Base-by-base conservation (phyloP, 176 grass and related monocot species). In the Rhynchospora breviuscula region DNA sequence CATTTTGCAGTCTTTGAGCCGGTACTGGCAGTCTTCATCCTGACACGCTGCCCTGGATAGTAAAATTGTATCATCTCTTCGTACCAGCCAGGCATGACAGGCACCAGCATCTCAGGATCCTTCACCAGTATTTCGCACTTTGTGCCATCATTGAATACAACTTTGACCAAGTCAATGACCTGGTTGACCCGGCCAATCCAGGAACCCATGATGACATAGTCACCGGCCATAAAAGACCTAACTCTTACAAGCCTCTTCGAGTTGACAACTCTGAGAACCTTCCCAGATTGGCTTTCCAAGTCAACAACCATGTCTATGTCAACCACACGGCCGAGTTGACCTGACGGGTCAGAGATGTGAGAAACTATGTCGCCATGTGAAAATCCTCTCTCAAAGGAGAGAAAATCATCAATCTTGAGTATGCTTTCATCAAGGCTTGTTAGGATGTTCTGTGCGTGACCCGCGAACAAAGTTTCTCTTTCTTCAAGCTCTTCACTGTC, bases 401-500 rank as follows among this genome's bases (percentile, higher is more conserved):
- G 87, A 84, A 95, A 95, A 82, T 93, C 86, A 83, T 99, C 93
- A 31, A 99, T 93, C 82, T 95, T 99, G 46, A 45, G 84, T 26
- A 99, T 95, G 85, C 91, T 95, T 82, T 93, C 92, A 17, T 95
- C 96, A 62, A 99, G 88, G 53, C 86, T 90, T 63, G 93, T 91
- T 66, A 99, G 82, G 63, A 98, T 95, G 64, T 69, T 88, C 60
- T 93, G 86, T 12, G 91, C 89, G 84, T 88, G 93, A 40, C 87
- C 84, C 0, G 85, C 79, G 78, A 92, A 97, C 4, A 83, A 63
- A 52, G 81, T 88, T 54, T 95, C 89, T 74, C 88, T 90, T 60
- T 87, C 91, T 68, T 94, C 88, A 82, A 91, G 89, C 65, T 99
- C 93, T 79, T 99, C 96, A 49, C 91, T 99, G 61, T 95, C 96